Percentiles rank a stretch among this genome's conserved stretches.
Evolutionary conservation across 306 rosid species (phyloP).

Genomic region (Sphenostylis stenocarpa): DNA sequence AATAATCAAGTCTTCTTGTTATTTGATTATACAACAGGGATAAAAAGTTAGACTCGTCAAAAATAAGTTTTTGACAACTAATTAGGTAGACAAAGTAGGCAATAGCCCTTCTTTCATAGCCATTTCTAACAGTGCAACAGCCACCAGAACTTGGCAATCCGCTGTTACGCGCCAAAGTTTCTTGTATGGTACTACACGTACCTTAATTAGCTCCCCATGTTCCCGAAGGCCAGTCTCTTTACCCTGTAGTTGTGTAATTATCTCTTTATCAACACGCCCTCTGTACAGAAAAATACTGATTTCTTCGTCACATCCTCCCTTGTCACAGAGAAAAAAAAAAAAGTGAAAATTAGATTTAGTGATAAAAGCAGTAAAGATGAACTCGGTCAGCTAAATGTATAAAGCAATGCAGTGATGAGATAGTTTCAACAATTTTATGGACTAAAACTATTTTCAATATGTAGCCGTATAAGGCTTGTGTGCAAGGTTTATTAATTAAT

Average conservation of each 20-base stretch:
- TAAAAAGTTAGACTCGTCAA: not conserved
- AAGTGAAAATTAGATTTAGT: not conserved
- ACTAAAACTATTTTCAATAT: not conserved
- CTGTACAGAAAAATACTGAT: conserved; percentile 70
- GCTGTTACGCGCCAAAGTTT: conserved; percentile 83
- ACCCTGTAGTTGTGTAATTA: conserved; percentile 67
- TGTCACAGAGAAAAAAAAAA: not conserved
- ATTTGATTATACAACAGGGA: not conserved
- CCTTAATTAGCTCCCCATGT: conserved; percentile 86
- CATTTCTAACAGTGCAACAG: conserved; percentile 83
- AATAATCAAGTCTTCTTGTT: not conserved
- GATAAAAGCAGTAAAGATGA: not conserved
- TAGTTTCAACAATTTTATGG: not conserved
- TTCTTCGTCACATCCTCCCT: conserved; percentile 98
- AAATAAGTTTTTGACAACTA: too few species aligned
- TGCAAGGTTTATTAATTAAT: not conserved
- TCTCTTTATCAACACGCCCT: conserved; percentile 57
- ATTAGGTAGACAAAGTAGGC: conserved; percentile 40
- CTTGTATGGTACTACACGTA: conserved; percentile 66
- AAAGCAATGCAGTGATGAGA: not conserved
- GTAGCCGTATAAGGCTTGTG: not conserved
- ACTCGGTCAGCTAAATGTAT: conserved; percentile 3
- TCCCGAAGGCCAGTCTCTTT: conserved; percentile 87
- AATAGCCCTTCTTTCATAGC: conserved; percentile 67
- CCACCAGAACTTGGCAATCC: conserved; percentile 77